A percentile compares a stretch with the other conserved stretches of the same genome.
Conservation (phyloP, 805 yeast genomes). For the Sugiyamaella marilandica region DNA sequence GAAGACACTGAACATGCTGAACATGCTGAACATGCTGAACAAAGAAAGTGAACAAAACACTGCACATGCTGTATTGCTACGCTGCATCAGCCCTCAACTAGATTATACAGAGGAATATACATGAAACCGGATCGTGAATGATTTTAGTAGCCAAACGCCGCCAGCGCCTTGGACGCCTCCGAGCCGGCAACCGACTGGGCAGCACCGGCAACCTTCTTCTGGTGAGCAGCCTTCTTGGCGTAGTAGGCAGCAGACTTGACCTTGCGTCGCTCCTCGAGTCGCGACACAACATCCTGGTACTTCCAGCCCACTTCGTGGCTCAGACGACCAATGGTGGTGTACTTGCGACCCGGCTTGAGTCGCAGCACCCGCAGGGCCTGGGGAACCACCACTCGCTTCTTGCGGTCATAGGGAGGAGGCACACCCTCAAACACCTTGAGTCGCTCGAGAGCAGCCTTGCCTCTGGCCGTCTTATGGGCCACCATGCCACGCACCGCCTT, state of each 20-base stretch:
- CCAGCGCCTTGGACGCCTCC: slow-evolving; percentile 88
- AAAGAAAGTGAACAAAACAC: too few species aligned
- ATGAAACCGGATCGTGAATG: slow-evolving; percentile 5
- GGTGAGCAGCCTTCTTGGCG: slow-evolving; percentile 96
- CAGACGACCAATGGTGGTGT: slow-evolving; percentile 96
- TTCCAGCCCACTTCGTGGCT: slow-evolving; percentile 99
- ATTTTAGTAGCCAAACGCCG: slow-evolving; percentile 91
- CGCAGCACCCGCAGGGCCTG: slow-evolving; percentile 98
- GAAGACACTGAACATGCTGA: too few species aligned
- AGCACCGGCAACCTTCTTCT: slow-evolving; percentile 88
- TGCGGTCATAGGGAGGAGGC: slow-evolving; percentile 99
- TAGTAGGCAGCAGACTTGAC: slow-evolving; percentile 98
- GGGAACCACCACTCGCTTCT: slow-evolving; percentile 99
- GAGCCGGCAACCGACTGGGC: slow-evolving; percentile 81
- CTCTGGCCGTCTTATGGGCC: slow-evolving; percentile 99
- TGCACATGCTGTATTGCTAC: too few species aligned
- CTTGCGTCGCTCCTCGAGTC: slow-evolving; percentile 99
- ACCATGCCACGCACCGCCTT: slow-evolving; percentile 99
- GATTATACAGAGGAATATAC: slow-evolving; percentile 4
- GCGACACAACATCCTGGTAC: slow-evolving; percentile 96
- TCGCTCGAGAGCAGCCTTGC: slow-evolving; percentile 99
- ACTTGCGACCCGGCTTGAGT: slow-evolving; percentile 99
- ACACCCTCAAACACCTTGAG: slow-evolving; percentile 99
- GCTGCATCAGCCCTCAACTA: neutral
- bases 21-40: too few species aligned